A percentile compares a stretch with the other conserved stretches of the same genome.
These are phyloP conservation scores for Mariannaea sp. DNA, from an alignment of 2,329 filamentous ascomycete species.

Conservation along the genomic window DNA sequence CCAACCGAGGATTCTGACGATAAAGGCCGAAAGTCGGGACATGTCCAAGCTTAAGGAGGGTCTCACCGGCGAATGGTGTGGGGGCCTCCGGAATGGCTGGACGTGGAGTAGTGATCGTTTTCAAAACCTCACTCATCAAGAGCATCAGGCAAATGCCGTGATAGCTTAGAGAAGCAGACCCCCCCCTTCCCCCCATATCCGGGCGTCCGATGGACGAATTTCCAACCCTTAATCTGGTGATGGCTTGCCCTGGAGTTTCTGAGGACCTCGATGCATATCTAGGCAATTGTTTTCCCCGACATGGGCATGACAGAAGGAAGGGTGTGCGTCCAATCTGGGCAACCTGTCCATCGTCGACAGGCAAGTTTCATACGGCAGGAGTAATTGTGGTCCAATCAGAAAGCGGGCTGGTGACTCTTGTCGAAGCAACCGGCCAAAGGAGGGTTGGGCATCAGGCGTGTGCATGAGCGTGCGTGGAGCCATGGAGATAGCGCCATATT, in stretches of 20 bases:
- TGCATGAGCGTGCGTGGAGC: constrained; percentile 27
- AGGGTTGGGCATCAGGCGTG: constrained; percentile 33
- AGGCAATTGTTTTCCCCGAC: too few species aligned
- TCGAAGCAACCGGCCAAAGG: constrained; percentile 20
- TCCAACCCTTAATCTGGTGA: constrained; percentile 20
- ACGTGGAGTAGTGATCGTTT: constrained; percentile 14
- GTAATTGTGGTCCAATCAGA: constrained; percentile 18
- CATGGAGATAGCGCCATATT: constrained; percentile 11
- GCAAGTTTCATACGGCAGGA: constrained; percentile 8
- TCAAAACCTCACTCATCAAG: constrained; percentile 13
- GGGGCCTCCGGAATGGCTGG: constrained; percentile 22
- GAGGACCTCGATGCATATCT: constrained; percentile 16
- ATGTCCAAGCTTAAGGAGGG: background rate
- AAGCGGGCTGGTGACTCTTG: constrained; percentile 3
- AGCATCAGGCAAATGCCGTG: constrained; percentile 17
- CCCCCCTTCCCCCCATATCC: constrained; percentile 8
- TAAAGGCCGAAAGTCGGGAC: constrained; percentile 18
- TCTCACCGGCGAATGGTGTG: constrained; percentile 29
- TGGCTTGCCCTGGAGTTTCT: constrained; percentile 15
- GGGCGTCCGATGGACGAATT: constrained; percentile 16
- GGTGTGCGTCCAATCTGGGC: constrained; percentile 1
- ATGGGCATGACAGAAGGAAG: constrained; percentile 17
- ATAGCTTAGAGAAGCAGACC: too few species aligned
- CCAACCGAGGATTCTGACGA: constrained; percentile 12
- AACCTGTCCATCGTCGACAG: constrained; percentile 6